Conservation (phyloP, 2,329 filamentous ascomycete species). For the Aquanectria penicillioides region DNA sequence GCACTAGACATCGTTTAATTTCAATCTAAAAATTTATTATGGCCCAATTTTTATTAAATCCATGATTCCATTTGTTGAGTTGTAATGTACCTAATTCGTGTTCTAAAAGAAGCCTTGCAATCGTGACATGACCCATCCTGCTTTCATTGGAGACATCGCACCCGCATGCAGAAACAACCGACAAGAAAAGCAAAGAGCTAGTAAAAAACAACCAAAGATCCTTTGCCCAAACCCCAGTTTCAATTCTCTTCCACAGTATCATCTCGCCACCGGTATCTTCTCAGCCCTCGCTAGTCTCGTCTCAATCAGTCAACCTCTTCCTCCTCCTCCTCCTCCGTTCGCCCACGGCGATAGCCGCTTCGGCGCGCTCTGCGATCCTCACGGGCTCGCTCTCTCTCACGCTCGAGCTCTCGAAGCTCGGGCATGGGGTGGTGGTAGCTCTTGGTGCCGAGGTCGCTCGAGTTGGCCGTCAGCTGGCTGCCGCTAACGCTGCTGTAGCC, state of each 20-base stretch:
- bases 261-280: neutral
- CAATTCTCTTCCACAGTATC: too few relatives aligned
- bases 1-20: too few relatives aligned
- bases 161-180: slow-evolving; percentile 5
- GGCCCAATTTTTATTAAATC: neutral
- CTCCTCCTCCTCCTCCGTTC: slow-evolving; percentile 43
- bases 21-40: too few relatives aligned
- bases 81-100: slow-evolving; percentile 12
- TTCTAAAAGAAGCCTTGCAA: slow-evolving; percentile 18
- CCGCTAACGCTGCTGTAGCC: slow-evolving; percentile 49
- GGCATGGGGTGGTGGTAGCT: slow-evolving; percentile 66
- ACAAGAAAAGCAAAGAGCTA: neutral
- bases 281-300: neutral
- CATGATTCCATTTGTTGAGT: neutral
- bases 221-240: neutral
- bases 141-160: slow-evolving; percentile 22
- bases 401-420: slow-evolving; percentile 54
- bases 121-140: slow-evolving; percentile 16
- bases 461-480: slow-evolving; percentile 45
- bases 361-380: slow-evolving; percentile 49
- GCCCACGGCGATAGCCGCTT: slow-evolving; percentile 48
- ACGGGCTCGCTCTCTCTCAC: slow-evolving; percentile 45
- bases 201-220: neutral
- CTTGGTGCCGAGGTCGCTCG: slow-evolving; percentile 65
- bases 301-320: slow-evolving; percentile 2